Base-by-base conservation (phyloP, 441 rosid genomes). In the Adansonia madagascariensis region DNA sequence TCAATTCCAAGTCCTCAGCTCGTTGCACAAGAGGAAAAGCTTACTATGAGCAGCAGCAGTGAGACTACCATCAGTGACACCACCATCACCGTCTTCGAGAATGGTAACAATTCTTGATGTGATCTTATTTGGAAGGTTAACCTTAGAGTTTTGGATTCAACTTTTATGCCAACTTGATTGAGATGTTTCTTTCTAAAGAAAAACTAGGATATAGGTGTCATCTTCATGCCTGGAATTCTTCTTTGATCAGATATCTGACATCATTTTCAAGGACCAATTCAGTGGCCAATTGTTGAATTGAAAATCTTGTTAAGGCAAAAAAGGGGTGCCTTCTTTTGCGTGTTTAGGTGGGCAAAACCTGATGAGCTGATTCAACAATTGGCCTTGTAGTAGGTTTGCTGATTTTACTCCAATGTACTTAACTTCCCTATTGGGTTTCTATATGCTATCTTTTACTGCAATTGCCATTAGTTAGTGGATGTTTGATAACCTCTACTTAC, bases 31-130 rank as follows among this genome's bases (percentile, higher is more conserved):
- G 88, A 86, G 59, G 83, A 81, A 52, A 78, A 77, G 57, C 75
- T 79, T 57, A 31, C 39, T 31, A 74, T 73, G 76, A 68, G 78
- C 49, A 83, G 90, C 81, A 82, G 89, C 80, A 89, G 89, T 17
- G 90, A 90, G 47, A 83, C 93, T 3, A 93, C 93, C 20, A 83
- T 88, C 79, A 90, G 88, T 50, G 90, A 87, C 78, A 78, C 83
- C 77, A 71, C 68, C 63, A 56, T 71, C 73, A 53, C 71, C 11
- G 72, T 62, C n/a, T 76, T 49, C 18, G 80, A 78, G 9, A 74
- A 73, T 76, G 60, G 80, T 78, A 84, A 61, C 27, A 52, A 76
- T 68, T 71, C 73, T 77, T 70, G 44, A 71, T 71, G 64, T 17
- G 62, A 71, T 39, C 15, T 39, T 70, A 8, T 24, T 50, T 24